These are phyloP conservation scores for Sonneratia alba DNA, from an alignment of 345 rosid genomes.

Conservation along the genomic window DNA sequence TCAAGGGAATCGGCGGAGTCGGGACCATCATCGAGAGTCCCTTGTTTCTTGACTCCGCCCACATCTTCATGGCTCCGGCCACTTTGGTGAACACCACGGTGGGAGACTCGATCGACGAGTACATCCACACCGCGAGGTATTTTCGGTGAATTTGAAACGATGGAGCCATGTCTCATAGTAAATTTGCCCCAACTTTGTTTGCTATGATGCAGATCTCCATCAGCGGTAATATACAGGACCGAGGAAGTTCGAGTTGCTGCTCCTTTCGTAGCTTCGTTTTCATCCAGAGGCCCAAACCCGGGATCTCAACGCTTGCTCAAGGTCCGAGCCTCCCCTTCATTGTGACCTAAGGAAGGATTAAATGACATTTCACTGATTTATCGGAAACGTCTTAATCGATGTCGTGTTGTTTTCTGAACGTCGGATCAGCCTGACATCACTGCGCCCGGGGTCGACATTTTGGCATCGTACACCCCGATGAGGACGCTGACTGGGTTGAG, in stretches of 20 bases:
- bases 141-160: not conserved
- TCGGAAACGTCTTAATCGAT: not conserved
- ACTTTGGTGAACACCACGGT: constrained; percentile 51
- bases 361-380: not conserved
- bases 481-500: constrained; percentile 63
- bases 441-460: constrained; percentile 76
- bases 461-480: constrained; percentile 77
- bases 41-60: constrained; percentile 58
- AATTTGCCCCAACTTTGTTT: not conserved
- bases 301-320: constrained; percentile 61
- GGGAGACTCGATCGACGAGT: constrained; percentile 34
- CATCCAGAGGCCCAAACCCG: constrained; percentile 88
- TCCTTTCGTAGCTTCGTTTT: constrained; percentile 75
- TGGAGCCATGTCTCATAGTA: not conserved
- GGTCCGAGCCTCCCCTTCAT: constrained; percentile 21
- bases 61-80: constrained; percentile 67
- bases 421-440: constrained; percentile 68
- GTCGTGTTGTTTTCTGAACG: not conserved
- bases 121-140: constrained; percentile 64
- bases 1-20: constrained; percentile 53
- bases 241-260: constrained; percentile 48
- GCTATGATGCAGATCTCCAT: constrained; percentile 41
- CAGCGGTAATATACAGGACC: constrained; percentile 53
- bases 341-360: not conserved
- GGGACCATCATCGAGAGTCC: constrained; percentile 44